Evolutionary conservation across 331 rosid genomes (phyloP).

Genomic region (Arachis monticola): DNA sequence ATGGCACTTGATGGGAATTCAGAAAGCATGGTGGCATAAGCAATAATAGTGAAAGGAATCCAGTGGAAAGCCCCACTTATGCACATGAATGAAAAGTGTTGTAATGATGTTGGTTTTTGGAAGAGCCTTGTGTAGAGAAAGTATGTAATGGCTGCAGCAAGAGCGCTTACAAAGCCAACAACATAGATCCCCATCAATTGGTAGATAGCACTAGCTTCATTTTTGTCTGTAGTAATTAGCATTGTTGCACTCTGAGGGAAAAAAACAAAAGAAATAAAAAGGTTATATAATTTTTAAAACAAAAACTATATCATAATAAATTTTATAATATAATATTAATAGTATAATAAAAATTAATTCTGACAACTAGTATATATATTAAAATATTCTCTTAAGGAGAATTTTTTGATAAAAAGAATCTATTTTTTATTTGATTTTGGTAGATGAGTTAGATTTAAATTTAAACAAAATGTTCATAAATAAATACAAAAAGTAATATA

Average conservation of each 20-base stretch:
- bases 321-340: too few relatives aligned
- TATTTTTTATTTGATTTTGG: too few relatives aligned
- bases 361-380: too few relatives aligned
- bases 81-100: slow-evolving; percentile 71
- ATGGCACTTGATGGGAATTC: slow-evolving; percentile 55
- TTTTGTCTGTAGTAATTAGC: slow-evolving; percentile 35
- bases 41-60: slow-evolving; percentile 78
- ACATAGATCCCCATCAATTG: slow-evolving; percentile 86
- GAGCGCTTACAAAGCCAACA: slow-evolving; percentile 72
- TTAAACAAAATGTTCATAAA: too few relatives aligned
- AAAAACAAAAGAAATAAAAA: slow-evolving; percentile 11
- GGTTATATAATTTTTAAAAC: neutral
- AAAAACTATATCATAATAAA: neutral
- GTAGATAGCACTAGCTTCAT: slow-evolving; percentile 47
- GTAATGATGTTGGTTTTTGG: slow-evolving; percentile 58
- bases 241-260: slow-evolving; percentile 52
- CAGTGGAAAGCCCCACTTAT: slow-evolving; percentile 85
- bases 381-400: too few relatives aligned
- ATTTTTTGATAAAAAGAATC: too few relatives aligned
- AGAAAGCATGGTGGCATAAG: slow-evolving; percentile 75
- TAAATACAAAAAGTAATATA: too few relatives aligned
- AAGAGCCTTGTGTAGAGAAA: slow-evolving; percentile 56
- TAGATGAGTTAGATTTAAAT: too few relatives aligned
- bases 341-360: too few relatives aligned
- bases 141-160: slow-evolving; percentile 76